Evolutionary conservation across 208 protist species (phyloP).

Genomic region (Leishmania arabica): DNA sequence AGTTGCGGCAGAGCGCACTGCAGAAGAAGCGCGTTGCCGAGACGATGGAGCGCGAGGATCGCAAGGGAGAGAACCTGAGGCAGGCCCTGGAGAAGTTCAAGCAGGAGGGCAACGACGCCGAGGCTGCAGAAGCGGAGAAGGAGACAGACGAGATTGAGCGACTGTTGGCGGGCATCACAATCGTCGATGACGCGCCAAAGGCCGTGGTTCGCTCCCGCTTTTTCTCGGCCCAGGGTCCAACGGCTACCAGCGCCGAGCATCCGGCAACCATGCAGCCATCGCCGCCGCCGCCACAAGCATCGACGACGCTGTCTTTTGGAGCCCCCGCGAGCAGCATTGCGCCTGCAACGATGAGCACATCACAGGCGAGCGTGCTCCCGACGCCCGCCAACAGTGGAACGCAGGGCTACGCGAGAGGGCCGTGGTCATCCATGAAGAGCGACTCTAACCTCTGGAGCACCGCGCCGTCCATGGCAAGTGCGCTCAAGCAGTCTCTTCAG

Average conservation of each 20-base stretch:
- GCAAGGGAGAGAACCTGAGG: slow-evolving; percentile 36
- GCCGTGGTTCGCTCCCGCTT: slow-evolving; percentile 52
- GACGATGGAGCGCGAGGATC: slow-evolving; percentile 64
- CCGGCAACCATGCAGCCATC: background rate
- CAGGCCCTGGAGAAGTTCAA: slow-evolving; percentile 43
- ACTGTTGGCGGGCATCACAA: slow-evolving; percentile 46
- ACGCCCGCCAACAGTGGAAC: slow-evolving; percentile 27
- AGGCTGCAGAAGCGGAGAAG: slow-evolving; percentile 28
- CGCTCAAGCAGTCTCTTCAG: slow-evolving; percentile 38
- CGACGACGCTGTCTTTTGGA: background rate
- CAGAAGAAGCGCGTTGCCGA: slow-evolving; percentile 67
- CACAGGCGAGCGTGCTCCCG: slow-evolving; percentile 23
- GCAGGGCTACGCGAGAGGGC: slow-evolving; percentile 16
- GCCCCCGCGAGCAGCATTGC: slow-evolving; percentile 5
- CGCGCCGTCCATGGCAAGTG: slow-evolving; percentile 27
- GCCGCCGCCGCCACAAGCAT: background rate
- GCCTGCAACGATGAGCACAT: background rate
- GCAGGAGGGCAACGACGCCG: slow-evolving; percentile 36
- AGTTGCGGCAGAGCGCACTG: slow-evolving; percentile 72
- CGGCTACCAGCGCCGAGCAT: slow-evolving; percentile 3
- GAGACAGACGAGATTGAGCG: slow-evolving; percentile 58
- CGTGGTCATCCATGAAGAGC: slow-evolving; percentile 34
- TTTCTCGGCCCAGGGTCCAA: slow-evolving; percentile 29
- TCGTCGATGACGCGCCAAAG: slow-evolving; percentile 22
- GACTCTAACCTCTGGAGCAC: slow-evolving; percentile 37